These are phyloP conservation scores for Trichoderma afroharzianum DNA, from an alignment of 2,329 filamentous ascomycete genomes.

Conservation along the genomic window DNA sequence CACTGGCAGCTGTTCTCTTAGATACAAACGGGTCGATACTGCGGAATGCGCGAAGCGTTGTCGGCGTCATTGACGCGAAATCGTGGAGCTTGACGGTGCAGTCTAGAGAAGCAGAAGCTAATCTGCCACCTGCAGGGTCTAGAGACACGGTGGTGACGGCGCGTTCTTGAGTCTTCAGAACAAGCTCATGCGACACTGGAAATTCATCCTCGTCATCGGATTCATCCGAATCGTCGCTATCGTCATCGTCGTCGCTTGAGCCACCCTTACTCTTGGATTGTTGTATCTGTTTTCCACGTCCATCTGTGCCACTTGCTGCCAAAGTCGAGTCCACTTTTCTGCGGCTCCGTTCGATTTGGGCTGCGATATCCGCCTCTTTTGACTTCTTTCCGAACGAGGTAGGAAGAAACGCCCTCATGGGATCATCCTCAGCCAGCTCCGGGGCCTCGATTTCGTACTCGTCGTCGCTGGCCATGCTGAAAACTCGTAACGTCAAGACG, in stretches of 20 bases:
- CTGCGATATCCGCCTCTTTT: slow-evolving; percentile 67
- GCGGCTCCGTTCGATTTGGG: slow-evolving; percentile 77
- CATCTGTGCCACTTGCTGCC: slow-evolving; percentile 15
- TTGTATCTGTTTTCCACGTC: slow-evolving; percentile 18
- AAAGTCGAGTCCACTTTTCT: slow-evolving; percentile 41
- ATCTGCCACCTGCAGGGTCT: slow-evolving; percentile 77
- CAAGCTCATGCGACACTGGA: slow-evolving; percentile 87
- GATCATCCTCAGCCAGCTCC: slow-evolving; percentile 59
- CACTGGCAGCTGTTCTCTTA: slow-evolving; percentile 62
- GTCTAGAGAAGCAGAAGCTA: slow-evolving; percentile 89
- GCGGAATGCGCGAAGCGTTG: slow-evolving; percentile 89
- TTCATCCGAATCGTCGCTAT: slow-evolving; percentile 50
- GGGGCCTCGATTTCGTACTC: slow-evolving; percentile 55
- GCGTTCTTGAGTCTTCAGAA: slow-evolving; percentile 88
- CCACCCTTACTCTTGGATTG: slow-evolving; percentile 33
- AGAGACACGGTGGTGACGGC: slow-evolving; percentile 80
- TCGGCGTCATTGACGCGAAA: slow-evolving; percentile 92
- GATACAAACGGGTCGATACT: slow-evolving; percentile 81
- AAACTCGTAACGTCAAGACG: slow-evolving; percentile 13
- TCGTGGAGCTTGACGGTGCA: slow-evolving; percentile 91
- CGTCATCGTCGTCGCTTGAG: slow-evolving; percentile 36
- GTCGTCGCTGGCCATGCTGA: slow-evolving; percentile 57
- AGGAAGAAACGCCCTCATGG: slow-evolving; percentile 74
- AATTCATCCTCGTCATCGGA: slow-evolving; percentile 80
- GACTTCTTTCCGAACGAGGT: slow-evolving; percentile 81